Evolutionary conservation across 495 filamentous ascomycete species (phyloP), one percentile per base, ranked within the genome.

Genomic region (Aspergillus bridgeri): DNA sequence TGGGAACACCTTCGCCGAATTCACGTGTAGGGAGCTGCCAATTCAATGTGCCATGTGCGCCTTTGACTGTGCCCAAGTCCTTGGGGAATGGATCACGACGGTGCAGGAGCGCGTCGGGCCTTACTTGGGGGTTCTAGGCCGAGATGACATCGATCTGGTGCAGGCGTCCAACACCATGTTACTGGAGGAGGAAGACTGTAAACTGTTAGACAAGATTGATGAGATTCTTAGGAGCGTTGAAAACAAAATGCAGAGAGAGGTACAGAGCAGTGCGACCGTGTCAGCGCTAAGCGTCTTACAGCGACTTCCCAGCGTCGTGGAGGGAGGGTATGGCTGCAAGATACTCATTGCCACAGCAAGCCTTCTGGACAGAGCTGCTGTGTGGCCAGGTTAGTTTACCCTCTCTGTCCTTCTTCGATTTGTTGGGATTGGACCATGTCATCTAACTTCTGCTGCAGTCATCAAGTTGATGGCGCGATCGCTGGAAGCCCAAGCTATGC

Each of bases 31-130:
- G 25, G 94, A 98, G 65, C 79, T 98, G n/a, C 93, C 94, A 2
- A 78, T 98, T 23, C 92, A 96, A 61, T 92, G 91, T 15, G 90
- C 90, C 6, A 87, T 98, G 82, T 98, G 92, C 69, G 83, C 88
- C 13, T 96, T 96, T 68, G 94, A 98, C 65, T 98, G 94, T 64
- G 89, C 92, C n/a, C 91, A 96, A 65, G 91, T 98, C 0, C 85
- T 98, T 22, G 93, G 94, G 1, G 94, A 98, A 71, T 98, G 94
- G 94, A 83, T 95, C 44, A 89, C 89, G 15, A 96, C 93, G 0
- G 87, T 98, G 9, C 94, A 98, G 70, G 92, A 97, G 69, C 89
- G 94, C 9, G 90, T 97, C 48, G 95, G 93, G 0, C 83, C 86
- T 3, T 95, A 90, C 64, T 73, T 97, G 7, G 94, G 94, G 3